Percentiles rank a stretch among this genome's conserved stretches.
phyloP scores from a whole-genome alignment of 495 filamentous ascomycete genomes.

The Talaromyces stipitatus region DNA sequence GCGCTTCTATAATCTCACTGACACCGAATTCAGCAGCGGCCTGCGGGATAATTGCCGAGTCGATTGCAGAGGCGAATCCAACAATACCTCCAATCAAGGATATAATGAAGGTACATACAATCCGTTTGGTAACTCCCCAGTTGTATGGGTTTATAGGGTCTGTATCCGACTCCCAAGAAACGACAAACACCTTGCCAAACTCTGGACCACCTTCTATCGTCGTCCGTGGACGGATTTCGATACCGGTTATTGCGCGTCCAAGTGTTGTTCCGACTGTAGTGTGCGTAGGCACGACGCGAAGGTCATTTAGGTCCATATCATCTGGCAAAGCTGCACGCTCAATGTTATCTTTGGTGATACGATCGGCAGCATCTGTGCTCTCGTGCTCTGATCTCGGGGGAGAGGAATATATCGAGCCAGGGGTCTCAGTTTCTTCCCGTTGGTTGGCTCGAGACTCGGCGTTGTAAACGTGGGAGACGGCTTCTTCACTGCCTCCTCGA shows the following conservation, averaged over 20 bases:
- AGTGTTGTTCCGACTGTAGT: conserved; percentile 22
- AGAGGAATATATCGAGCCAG: conserved; percentile 4
- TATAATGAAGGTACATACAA: conserved; percentile 41
- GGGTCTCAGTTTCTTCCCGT: background rate
- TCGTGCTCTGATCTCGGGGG: background rate
- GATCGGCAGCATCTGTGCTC: background rate
- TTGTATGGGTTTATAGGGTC: conserved; percentile 52
- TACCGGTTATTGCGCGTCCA: conserved; percentile 26
- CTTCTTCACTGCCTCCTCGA: background rate
- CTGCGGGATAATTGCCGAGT: conserved; percentile 35
- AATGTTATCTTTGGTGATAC: conserved; percentile 1
- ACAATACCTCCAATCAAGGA: conserved; percentile 45
- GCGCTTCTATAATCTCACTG: conserved; percentile 42
- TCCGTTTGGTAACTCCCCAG: conserved; percentile 31
- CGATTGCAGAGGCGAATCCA: conserved; percentile 44
- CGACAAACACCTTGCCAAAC: conserved; percentile 44
- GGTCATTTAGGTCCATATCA: conserved; percentile 4
- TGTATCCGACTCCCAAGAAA: conserved; percentile 46
- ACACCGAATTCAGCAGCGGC: conserved; percentile 41
- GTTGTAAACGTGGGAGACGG: background rate
- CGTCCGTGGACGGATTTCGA: conserved; percentile 24
- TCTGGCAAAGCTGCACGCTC: background rate
- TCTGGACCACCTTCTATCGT: conserved; percentile 17
- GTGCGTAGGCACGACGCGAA: conserved; percentile 9
- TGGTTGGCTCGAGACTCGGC: background rate